Base-by-base conservation (phyloP, 345 rosid species). In the Toxicodendron radicans region DNA sequence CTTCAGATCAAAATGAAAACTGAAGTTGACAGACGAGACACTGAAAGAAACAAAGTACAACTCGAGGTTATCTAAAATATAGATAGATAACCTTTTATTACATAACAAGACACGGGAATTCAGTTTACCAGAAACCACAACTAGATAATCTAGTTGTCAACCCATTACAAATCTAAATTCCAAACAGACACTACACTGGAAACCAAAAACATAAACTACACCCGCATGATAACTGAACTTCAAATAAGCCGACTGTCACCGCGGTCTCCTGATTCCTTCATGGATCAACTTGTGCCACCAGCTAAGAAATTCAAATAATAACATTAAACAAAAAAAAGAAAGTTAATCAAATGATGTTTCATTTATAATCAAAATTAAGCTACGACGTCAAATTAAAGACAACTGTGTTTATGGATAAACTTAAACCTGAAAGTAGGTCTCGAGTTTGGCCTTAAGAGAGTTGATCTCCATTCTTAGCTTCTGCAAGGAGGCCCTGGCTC, bases 351-450 rank as follows among this genome's bases (percentile, higher is more conserved):
- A 14, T 58, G 1, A 16, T 17, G 66, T 4, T 13, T 16, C 14
- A 38, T 33, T 14, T 73, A 23, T 49, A 14, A 27, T 38, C 5
- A 62, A 62, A 35, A 62, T 32, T 38, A 21, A 43, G 10, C 13
- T 45, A 16, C n/a, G n/a, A n/a, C 12, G 35, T 46, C 3, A 46
- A 46, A 2, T 49, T 0, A 3, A 70, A 27, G 3, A 9, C 4
- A 8, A 41, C 1, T 12, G 46, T 46, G 23, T 64, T 13, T 43
- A 11, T 21, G 23, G 32, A 17, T 59, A 64, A 68, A 63, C 30
- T 27, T 68, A 70, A 38, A 82, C 84, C 83, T 76, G 49, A 72
- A 79, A 73, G 49, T 81, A 83, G 10, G 72, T 14, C 52, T 24
- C 64, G 35, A 85, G 63, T 75, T 74, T 85, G 14, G 10, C 46